Evolutionary conservation across 176 grass and related monocot genomes (phyloP).

Genomic region (Hyparrhenia diplandra): DNA sequence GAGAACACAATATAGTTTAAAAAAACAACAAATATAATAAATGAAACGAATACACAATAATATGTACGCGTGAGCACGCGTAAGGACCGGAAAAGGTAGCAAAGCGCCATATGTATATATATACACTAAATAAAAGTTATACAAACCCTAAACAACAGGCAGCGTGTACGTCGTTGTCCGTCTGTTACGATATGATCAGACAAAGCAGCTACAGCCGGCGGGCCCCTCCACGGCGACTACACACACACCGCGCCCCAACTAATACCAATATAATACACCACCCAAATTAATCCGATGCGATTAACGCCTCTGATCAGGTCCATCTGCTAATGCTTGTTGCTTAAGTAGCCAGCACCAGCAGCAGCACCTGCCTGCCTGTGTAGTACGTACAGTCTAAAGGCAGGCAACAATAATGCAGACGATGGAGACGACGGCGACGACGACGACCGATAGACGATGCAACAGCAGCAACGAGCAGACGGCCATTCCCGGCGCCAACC

Average conservation of each 20-base stretch:
- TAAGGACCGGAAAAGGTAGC: background rate
- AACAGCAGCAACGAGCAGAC: background rate
- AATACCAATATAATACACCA: conserved; percentile 17
- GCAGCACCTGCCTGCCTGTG: too few relatives aligned
- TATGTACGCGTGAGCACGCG: background rate
- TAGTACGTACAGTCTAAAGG: background rate
- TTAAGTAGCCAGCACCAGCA: background rate
- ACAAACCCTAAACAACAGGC: conserved; percentile 41
- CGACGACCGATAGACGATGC: conserved; percentile 23
- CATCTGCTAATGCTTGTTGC: conserved; percentile 17
- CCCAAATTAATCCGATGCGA: background rate
- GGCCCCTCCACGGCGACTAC: conserved; percentile 27
- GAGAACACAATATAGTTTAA: too few relatives aligned
- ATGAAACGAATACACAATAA: too few relatives aligned
- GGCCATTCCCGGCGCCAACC: conserved; percentile 40
- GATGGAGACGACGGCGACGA: conserved; percentile 9
- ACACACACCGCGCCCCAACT: conserved; percentile 15
- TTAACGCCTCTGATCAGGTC: conserved; percentile 32
- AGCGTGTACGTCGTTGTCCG: conserved; percentile 41
- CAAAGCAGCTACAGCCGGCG: conserved; percentile 17
- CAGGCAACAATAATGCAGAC: conserved; percentile 36
- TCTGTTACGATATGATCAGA: conserved; percentile 32
- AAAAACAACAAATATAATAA: too few relatives aligned
- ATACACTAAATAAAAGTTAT: background rate
- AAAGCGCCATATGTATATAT: too few relatives aligned